Conservation (phyloP, 495 filamentous ascomycete genomes). For the Copromyces sp. region DNA sequence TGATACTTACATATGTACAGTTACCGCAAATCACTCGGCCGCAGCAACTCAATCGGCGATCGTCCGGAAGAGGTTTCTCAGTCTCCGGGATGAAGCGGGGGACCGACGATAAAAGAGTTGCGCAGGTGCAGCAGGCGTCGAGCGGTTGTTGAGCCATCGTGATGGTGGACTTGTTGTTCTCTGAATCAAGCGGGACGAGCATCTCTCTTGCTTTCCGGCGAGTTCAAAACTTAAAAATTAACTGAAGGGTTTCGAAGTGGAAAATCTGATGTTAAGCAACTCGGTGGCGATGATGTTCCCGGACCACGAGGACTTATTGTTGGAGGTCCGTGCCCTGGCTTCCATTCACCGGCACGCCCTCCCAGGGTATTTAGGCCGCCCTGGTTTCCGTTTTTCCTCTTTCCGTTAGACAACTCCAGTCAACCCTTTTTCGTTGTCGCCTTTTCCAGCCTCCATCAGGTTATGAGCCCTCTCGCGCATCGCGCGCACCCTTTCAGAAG, state of each 20-base stretch:
- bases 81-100: conserved; percentile 31
- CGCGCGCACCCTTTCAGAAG: too few species aligned
- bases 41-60: conserved; percentile 53
- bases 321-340: too few species aligned
- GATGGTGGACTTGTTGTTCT: not conserved
- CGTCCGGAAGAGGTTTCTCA: conserved; percentile 44
- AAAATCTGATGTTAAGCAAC: not conserved
- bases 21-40: conserved; percentile 53
- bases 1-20: conserved; percentile 48
- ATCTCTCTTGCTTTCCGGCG: not conserved
- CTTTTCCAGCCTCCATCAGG: too few species aligned
- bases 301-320: not conserved
- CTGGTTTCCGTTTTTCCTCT: too few species aligned
- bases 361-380: too few species aligned
- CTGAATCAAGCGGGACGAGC: not conserved
- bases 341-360: too few species aligned
- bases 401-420: too few species aligned
- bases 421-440: too few species aligned
- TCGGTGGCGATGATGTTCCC: not conserved
- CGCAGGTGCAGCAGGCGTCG: conserved; percentile 58
- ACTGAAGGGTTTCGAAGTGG: not conserved
- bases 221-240: not conserved
- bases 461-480: too few species aligned
- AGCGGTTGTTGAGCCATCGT: conserved; percentile 3
- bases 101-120: conserved; percentile 42